These are phyloP conservation scores for Penicillium cosmopolitanum DNA, from an alignment of 495 filamentous ascomycete species.

Conservation along the genomic window DNA sequence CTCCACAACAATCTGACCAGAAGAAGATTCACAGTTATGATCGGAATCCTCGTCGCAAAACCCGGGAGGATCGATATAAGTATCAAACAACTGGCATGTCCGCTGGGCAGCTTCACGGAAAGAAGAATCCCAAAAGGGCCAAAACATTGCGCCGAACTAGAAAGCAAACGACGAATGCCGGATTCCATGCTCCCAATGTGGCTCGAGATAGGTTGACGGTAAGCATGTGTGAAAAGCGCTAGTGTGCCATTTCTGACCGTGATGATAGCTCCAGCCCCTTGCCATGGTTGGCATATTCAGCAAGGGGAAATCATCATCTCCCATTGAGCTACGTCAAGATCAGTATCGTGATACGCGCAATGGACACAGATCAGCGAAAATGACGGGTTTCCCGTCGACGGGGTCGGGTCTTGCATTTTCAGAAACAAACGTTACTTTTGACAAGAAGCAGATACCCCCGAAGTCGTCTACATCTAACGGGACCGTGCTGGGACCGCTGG, in stretches of 20 bases:
- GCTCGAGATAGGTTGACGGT: constrained; percentile 66
- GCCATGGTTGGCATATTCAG: constrained; percentile 65
- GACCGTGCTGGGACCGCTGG: neutral
- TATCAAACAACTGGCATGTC: constrained; percentile 39
- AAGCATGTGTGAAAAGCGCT: constrained; percentile 24
- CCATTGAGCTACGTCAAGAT: constrained; percentile 52
- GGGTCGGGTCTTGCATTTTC: constrained; percentile 62
- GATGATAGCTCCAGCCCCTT: constrained; percentile 53
- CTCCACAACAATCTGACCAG: neutral
- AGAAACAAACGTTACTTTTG: constrained; percentile 64
- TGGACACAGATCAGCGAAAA: neutral
- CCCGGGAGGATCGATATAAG: constrained; percentile 57
- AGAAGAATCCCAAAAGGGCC: constrained; percentile 49
- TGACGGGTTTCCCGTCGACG: neutral
- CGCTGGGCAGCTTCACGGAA: constrained; percentile 19
- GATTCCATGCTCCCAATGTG: constrained; percentile 68
- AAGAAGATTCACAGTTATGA: constrained; percentile 46
- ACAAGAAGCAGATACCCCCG: constrained; percentile 23
- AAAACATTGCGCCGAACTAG: constrained; percentile 32
- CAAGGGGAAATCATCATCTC: constrained; percentile 68
- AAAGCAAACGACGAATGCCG: constrained; percentile 58
- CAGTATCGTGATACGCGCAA: constrained; percentile 16
- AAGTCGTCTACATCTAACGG: neutral
- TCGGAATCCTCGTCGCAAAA: constrained; percentile 63
- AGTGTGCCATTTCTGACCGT: constrained; percentile 24